Evolutionary conservation across 805 yeast species (phyloP), one percentile per base, ranked within the genome.

Genomic region (Monosporozyma servazzii): DNA sequence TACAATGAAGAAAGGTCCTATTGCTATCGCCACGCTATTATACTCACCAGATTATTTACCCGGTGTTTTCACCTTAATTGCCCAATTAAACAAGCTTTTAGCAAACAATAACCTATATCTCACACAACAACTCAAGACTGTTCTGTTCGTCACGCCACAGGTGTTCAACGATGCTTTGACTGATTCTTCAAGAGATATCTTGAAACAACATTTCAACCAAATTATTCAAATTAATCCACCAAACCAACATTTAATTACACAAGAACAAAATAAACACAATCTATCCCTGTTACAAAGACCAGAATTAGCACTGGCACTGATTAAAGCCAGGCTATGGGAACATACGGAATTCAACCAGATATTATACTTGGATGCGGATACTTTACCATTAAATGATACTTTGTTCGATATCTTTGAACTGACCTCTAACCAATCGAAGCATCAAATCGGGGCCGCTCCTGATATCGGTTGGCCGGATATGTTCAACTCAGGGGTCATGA

Each of bases 381-480:
- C 86, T 3, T 63, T 81, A 41, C 82, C 82, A 3, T 42, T 71
- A 31, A 58, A 68, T n/a, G 40, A 45, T 18, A 56, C 52, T 13
- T 45, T 61, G 46, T 61, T 70, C 33, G 51, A 61, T 3, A 51
- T 60, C 15, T 59, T 64, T 48, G 56, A 56, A 5, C 30, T 61
- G 1, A 44, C 59, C 4, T 51, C 56, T 10, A 36, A 52, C 9
- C 69, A 70, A 56, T 62, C 51, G 5, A 48, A 46, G 36, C 54
- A 50, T 41, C 61, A 65, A 18, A 50, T 67, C 18, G 65, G 71
- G 39, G 90, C 93, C 0, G 72, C 83, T 15, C 86, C 95, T 0
- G 96, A 88, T 68, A 73, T 80, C n/a, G 95, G 96, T 13, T 88
- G 95, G 86, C 96, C 96, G 0, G 96, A 88, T 69, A 75, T 84